Base-by-base conservation (phyloP, 495 filamentous ascomycete genomes). In the Daldinia decipiens region DNA sequence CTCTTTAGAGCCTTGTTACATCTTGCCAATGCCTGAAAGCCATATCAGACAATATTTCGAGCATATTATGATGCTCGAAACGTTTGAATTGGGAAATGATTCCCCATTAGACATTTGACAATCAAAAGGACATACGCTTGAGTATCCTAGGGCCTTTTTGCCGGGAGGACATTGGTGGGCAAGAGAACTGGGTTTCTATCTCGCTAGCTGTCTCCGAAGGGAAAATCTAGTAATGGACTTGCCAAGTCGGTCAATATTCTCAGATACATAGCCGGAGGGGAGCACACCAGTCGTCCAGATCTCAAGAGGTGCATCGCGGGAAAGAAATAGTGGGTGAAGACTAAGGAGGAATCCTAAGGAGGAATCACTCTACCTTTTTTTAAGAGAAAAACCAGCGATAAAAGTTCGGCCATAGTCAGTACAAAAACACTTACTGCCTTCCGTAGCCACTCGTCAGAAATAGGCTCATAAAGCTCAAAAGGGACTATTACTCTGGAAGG, bases 381-480 rank as follows among this genome's bases (percentile, higher is more conserved):
- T 70, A 77, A 57, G 72, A 70, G 68, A 64, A 73, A 67, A 21
- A 3, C 77, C 70, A 59, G 68, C 75, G 73, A 78, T 74, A 74
- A 72, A 68, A 70, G 68, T 60, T 76, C 76, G 76, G 74, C 77
- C 34, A 79, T 79, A 79, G 77, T 72, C 75, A 72, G 77, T 72
- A 75, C 72, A 70, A 74, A 78, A 67, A 63, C 45, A 55, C 55
- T 74, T 81, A 74, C 80, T 82, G 77, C 79, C 77, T 75, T 79
- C 68, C 67, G 75, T 84, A 84, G 81, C 79, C 79, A 75, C 67
- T 76, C 71, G 73, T 77, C 75, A 77, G 47, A 74, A 75, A 83
- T 83, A 79, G 81, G 81, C 81, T 83, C 79, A 79, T 78, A 80
- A 79, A 79, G 74, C 71, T 59, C 73, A 71, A 74, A 73, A 69